A percentile compares a stretch with the other conserved stretches of the same genome.
Conservation (phyloP, 495 filamentous ascomycete species). For the Penicillium malachiteum region DNA sequence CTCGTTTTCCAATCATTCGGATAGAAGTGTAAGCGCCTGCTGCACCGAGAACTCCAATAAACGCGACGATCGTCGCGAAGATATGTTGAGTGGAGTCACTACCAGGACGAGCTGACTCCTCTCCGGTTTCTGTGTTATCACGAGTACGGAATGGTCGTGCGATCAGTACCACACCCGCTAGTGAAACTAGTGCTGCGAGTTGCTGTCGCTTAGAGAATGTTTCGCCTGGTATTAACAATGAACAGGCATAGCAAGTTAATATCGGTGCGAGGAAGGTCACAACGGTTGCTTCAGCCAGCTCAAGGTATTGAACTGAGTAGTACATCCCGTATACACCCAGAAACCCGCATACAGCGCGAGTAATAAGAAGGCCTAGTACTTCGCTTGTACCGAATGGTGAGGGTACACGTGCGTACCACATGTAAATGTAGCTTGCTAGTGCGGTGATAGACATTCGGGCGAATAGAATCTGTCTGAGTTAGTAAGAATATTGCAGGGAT, state of each 20-base stretch:
- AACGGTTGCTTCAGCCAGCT: conserved; percentile 87
- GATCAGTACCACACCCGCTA: conserved; percentile 82
- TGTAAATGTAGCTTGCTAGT: conserved; percentile 65
- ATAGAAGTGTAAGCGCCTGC: conserved; percentile 78
- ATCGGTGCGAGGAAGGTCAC: conserved; percentile 87
- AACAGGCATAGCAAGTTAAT: conserved; percentile 80
- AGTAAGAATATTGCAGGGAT: background rate
- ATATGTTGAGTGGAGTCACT: conserved; percentile 60
- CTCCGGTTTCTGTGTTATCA: conserved; percentile 14
- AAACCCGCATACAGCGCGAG: conserved; percentile 74
- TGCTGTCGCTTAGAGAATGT: conserved; percentile 79
- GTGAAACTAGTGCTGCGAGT: conserved; percentile 69
- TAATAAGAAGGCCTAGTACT: conserved; percentile 64
- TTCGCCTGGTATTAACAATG: conserved; percentile 67
- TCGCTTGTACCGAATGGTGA: conserved; percentile 68
- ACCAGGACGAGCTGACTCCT: no score
- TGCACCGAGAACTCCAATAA: conserved; percentile 78
- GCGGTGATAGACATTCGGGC: conserved; percentile 78
- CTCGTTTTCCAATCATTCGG: conserved; percentile 78
- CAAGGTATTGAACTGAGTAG: conserved; percentile 83
- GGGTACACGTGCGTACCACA: conserved; percentile 67
- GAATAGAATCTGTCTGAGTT: conserved; percentile 63
- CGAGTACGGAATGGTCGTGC: conserved; percentile 61
- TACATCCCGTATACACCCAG: conserved; percentile 81
- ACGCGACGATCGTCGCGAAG: conserved; percentile 66